Evolutionary conservation across 1,284 basidiomycete species (phyloP).

Genomic region (Ustilago esculenta): DNA sequence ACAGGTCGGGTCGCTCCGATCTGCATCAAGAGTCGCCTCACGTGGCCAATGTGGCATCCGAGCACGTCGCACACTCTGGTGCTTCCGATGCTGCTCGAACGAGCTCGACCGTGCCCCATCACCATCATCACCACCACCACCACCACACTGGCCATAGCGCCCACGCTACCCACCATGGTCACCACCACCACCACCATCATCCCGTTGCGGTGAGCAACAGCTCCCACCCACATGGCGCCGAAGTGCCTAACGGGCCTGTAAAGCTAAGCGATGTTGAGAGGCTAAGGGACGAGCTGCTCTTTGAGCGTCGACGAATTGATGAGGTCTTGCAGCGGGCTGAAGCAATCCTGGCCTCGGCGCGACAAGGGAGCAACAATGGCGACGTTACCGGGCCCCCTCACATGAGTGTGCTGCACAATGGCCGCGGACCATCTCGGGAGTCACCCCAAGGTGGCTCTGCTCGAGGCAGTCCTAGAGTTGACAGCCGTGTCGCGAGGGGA

Average conservation of each 20-base stretch:
- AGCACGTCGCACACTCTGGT: constrained; percentile 22
- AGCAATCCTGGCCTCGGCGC: constrained; percentile 34
- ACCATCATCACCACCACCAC: constrained; percentile 53
- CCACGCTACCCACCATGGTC: constrained; percentile 31
- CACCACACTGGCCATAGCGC: constrained; percentile 33
- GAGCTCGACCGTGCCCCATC: constrained; percentile 27
- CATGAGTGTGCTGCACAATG: constrained; percentile 23
- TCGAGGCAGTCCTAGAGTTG: constrained; percentile 21
- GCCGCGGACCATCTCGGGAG: constrained; percentile 19
- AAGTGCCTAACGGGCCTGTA: constrained; percentile 1
- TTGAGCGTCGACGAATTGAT: constrained; percentile 54
- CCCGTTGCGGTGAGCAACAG: constrained; percentile 22
- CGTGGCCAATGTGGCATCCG: constrained; percentile 7
- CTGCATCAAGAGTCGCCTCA: constrained; percentile 14
- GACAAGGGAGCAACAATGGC: constrained; percentile 18
- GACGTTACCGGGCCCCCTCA: constrained; percentile 12
- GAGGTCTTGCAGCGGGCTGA: constrained; percentile 58
- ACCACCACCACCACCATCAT: constrained; percentile 47
- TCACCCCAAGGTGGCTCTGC: constrained; percentile 18
- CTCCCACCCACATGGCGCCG: constrained; percentile 18
- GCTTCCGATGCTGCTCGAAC: constrained; percentile 9
- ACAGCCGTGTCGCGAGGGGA: neutral
- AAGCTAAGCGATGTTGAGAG: constrained; percentile 56
- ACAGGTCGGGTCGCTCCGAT: constrained; percentile 5
- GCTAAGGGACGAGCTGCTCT: constrained; percentile 55